Conservation (phyloP, 148 eudicot species). For the Bassia scoparia region DNA sequence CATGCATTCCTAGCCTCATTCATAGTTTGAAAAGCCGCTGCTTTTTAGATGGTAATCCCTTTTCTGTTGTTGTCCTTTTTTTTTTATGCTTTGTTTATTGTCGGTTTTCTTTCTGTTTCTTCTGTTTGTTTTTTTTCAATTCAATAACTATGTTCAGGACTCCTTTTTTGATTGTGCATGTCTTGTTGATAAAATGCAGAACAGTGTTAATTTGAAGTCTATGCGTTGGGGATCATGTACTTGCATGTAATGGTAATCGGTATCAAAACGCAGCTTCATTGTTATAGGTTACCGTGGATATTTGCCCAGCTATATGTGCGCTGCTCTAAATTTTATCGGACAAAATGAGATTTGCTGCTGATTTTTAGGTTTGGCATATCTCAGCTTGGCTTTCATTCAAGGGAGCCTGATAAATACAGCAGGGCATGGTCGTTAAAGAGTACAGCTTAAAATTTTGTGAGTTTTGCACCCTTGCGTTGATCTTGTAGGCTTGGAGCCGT, state of each 20-base stretch:
- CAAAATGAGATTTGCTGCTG: conserved; percentile 44
- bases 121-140: neutral
- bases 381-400: conserved; percentile 27
- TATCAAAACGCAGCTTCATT: conserved; percentile 3
- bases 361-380: conserved; percentile 34
- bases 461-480: conserved; percentile 4
- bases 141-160: neutral
- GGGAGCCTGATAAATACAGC: neutral
- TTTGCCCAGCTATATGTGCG: neutral
- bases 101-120: neutral
- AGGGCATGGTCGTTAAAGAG: conserved; percentile 5
- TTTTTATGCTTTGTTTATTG: neutral
- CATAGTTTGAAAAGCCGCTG: conserved; percentile 52
- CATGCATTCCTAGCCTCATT: conserved; percentile 81
- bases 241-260: conserved; percentile 16
- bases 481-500: conserved; percentile 13
- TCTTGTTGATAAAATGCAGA: conserved; percentile 15
- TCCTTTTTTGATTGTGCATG: neutral
- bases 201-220: conserved; percentile 1
- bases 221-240: neutral
- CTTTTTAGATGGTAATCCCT: conserved; percentile 31
- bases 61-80: conserved; percentile 14
- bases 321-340: conserved; percentile 20
- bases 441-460: conserved; percentile 19
- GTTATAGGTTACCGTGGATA: neutral